Evolutionary conservation across 768 basidiomycete species (phyloP).

Genomic region (Podaxis sp.): DNA sequence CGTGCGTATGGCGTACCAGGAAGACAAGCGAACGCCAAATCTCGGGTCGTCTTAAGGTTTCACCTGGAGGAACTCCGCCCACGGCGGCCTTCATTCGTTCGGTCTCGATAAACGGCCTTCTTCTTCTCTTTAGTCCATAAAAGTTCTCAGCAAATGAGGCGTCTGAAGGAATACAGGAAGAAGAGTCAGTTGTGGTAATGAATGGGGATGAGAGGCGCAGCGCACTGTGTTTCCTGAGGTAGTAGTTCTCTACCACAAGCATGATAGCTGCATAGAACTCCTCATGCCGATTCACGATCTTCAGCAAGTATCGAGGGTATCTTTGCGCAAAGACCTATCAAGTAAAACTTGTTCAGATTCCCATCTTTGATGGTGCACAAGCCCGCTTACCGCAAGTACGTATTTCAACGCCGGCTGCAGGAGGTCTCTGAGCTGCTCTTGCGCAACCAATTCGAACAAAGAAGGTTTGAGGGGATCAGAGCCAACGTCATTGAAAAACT

Average conservation of each 20-base stretch:
- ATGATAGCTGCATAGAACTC: conserved; percentile 92
- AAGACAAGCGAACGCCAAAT: conserved; percentile 76
- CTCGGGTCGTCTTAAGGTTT: conserved; percentile 64
- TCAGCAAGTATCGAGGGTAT: conserved; percentile 89
- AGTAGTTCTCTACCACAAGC: conserved; percentile 88
- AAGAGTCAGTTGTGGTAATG: conserved; percentile 7
- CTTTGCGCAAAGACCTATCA: conserved; percentile 88
- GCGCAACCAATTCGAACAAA: conserved; percentile 88
- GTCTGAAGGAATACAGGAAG: conserved; percentile 41
- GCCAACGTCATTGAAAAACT: conserved; percentile 79
- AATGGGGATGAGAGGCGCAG: neutral
- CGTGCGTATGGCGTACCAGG: conserved; percentile 52
- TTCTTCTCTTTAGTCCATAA: conserved; percentile 84
- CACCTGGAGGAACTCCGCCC: conserved; percentile 60
- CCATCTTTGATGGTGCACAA: neutral
- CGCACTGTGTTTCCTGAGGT: conserved; percentile 83
- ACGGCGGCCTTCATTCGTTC: conserved; percentile 68
- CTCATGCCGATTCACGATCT: conserved; percentile 92
- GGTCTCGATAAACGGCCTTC: conserved; percentile 67
- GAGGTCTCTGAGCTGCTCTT: conserved; percentile 89
- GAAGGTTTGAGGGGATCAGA: conserved; percentile 75
- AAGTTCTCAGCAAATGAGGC: conserved; percentile 96
- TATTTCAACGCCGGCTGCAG: conserved; percentile 95
- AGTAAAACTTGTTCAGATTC: neutral
- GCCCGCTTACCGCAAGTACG: conserved; percentile 65